These are phyloP conservation scores for Arabis alpina DNA, from an alignment of 345 rosid genomes.

Conservation along the genomic window DNA sequence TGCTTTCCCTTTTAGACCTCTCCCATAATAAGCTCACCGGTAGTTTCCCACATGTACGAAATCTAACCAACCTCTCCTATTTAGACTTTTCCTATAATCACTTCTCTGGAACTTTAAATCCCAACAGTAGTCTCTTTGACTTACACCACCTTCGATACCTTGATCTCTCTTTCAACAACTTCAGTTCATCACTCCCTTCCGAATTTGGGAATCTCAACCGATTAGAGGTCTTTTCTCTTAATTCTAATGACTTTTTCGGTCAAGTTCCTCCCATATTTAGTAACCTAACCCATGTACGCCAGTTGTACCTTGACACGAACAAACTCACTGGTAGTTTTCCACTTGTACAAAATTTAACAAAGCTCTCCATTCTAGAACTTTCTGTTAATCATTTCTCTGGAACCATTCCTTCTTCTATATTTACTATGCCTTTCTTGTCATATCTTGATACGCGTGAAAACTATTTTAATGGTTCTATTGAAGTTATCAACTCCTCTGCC, in stretches of 20 bases:
- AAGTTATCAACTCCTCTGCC: background rate
- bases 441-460: background rate
- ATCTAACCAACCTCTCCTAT: background rate
- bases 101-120: constrained; percentile 4
- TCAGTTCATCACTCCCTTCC: constrained; percentile 16
- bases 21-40: background rate
- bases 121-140: constrained; percentile 4
- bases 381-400: background rate
- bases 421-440: constrained; percentile 15
- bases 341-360: constrained; percentile 13
- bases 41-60: background rate
- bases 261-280: constrained; percentile 31
- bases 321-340: constrained; percentile 20
- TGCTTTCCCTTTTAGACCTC: background rate
- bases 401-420: constrained; percentile 16
- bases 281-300: constrained; percentile 24
- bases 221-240: background rate
- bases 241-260: background rate
- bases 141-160: background rate
- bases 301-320: background rate
- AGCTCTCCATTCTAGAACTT: accelerated
- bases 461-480: constrained; percentile 3
- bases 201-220: background rate
- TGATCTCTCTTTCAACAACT: background rate
- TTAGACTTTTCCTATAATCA: constrained; percentile 1